Evolutionary conservation across 2,329 filamentous ascomycete species (phyloP).

Genomic region (Clathrospora elynae): DNA sequence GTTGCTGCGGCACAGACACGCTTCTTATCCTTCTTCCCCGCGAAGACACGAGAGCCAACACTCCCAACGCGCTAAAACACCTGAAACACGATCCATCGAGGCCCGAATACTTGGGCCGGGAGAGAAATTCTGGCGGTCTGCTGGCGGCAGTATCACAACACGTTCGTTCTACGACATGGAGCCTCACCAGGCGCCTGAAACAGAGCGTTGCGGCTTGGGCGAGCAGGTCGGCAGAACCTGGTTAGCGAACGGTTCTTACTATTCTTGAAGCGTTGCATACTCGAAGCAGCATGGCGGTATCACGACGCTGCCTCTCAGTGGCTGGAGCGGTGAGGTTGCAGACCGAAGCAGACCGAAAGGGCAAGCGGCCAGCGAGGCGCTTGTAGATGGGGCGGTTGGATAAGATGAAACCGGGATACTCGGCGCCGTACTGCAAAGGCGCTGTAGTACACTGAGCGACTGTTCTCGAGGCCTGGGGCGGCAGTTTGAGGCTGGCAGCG

Average conservation of each 20-base stretch:
- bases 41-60: constrained; percentile 44
- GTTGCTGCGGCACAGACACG: constrained; percentile 45
- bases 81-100: constrained; percentile 49
- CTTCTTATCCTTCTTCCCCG: constrained; percentile 45
- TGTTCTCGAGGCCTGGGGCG: constrained; percentile 28
- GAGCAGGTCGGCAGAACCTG: constrained; percentile 36
- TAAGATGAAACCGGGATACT: constrained; percentile 44
- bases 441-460: constrained; percentile 16
- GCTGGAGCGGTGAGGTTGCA: constrained; percentile 32
- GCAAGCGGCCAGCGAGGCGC: constrained; percentile 40
- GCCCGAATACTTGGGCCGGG: constrained; percentile 32
- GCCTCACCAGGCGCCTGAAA: constrained; percentile 45
- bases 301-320: constrained; percentile 30
- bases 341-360: constrained; percentile 25
- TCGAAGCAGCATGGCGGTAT: constrained; percentile 25
- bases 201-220: constrained; percentile 41
- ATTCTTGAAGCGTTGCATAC: constrained; percentile 28
- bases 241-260: constrained; percentile 34
- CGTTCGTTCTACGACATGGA: constrained; percentile 33
- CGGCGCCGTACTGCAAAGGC: constrained; percentile 28
- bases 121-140: constrained; percentile 23
- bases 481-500: constrained; percentile 40
- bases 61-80: constrained; percentile 44
- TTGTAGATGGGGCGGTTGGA: constrained; percentile 44
- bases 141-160: constrained; percentile 41